Evolutionary conservation across 75 land plant genomes (phyloP).

Genomic region (Picea glauca): DNA sequence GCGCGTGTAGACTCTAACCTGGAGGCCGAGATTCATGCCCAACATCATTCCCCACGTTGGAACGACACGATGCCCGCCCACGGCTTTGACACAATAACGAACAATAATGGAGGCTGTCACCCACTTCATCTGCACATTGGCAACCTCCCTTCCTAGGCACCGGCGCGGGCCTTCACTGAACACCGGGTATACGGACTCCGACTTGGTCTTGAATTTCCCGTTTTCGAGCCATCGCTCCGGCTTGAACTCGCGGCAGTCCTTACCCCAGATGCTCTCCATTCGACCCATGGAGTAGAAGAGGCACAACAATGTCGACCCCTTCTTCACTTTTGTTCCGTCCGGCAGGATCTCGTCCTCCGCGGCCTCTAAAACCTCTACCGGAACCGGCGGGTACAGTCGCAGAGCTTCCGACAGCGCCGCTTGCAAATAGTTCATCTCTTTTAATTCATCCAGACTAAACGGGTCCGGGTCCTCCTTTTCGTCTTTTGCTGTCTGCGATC

Average conservation of each 20-base stretch:
- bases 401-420: conserved; percentile 17
- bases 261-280: conserved; percentile 22
- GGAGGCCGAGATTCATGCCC: no score
- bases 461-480: background rate
- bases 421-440: conserved; percentile 1
- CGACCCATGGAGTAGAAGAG: conserved; percentile 9
- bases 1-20: no score
- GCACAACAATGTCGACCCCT: background rate
- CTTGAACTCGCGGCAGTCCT: conserved; percentile 22
- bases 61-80: no score
- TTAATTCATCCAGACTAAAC: background rate
- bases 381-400: conserved; percentile 15
- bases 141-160: no score
- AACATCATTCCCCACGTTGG: no score
- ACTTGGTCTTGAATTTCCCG: background rate
- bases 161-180: conserved; percentile 21
- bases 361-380: conserved; percentile 10
- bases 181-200: conserved; percentile 9
- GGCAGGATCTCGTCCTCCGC: conserved; percentile 6
- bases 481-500: background rate
- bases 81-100: no score
- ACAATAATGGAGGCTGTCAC: no score
- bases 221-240: conserved; percentile 25
- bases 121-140: no score
- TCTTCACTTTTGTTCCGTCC: conserved; percentile 11